Base-by-base conservation (phyloP, 257 asterid genomes). In the Cynanchum wilfordii region DNA sequence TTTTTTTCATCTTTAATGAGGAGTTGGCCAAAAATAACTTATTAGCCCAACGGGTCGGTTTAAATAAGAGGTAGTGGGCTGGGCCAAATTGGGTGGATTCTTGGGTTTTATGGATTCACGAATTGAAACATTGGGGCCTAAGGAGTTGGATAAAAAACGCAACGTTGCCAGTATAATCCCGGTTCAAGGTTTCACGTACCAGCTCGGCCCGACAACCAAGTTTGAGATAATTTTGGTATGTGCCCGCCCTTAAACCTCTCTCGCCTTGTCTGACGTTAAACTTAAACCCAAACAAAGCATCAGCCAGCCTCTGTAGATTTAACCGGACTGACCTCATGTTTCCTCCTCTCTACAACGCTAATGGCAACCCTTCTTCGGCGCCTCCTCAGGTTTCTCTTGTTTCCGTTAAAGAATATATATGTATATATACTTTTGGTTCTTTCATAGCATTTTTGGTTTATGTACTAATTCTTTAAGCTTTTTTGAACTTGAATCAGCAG, bases 401-500 rank as follows among this genome's bases (percentile, higher is more conserved):
- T 19, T 54, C 59, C 59, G 2, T 10, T 10, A 13, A 44, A 13
- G 52, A 49, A 33, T 33, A 33, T 49, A 13, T 13, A 4, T 22
- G 11, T 66, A 2, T 47, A 45, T 68, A 16, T 45, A 19, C 44
- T 68, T 27, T 19, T 9, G 27, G 13, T 7, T 69, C 52, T 51
- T 54, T 67, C 16, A 50, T 68, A 24, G 20, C 6, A 44, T 75
- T 11, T 54, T 36, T 15, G 13, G 55, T 73, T 50, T 56, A 3
- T 19, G 15, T 54, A 20, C 59, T 54, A 54, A 20, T 54, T 20
- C 59, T 58, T 70, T 45, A 17, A 42, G 29, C 8, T 40, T 42
- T 73, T 56, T 44, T 71, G 72, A 10, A 63, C 8, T 73, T 73
- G 68, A 66, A 71, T 79, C 50, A 69, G 56, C 86, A 87, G 96